These are phyloP conservation scores for Aspergillus aculeatinus DNA, from an alignment of 2,329 filamentous ascomycete genomes.

Conservation along the genomic window DNA sequence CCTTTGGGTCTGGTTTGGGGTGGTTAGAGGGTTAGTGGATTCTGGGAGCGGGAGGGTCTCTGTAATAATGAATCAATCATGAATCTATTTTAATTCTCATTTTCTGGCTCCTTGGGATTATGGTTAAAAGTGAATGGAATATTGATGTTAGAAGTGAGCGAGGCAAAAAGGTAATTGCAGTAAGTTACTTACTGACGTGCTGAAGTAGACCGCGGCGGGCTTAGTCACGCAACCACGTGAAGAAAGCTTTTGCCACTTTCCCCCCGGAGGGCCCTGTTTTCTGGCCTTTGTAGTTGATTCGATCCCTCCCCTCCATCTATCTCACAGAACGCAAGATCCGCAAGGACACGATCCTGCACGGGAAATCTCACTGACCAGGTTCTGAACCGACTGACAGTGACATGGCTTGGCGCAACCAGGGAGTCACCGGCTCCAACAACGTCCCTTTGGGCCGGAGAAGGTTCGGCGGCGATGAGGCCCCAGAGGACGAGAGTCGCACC, in stretches of 20 bases:
- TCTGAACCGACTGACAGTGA: not conserved
- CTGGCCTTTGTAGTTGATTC: not conserved
- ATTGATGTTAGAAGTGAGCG: too few species aligned
- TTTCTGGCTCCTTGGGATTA: too few species aligned
- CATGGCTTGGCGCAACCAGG: constrained; percentile 68
- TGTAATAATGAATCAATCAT: too few species aligned
- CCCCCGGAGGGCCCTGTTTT: not conserved
- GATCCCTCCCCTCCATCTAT: not conserved
- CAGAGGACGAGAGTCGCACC: constrained; percentile 46
- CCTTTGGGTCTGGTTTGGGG: too few species aligned
- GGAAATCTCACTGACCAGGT: not conserved
- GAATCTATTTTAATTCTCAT: too few species aligned
- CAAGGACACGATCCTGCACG: too few species aligned
- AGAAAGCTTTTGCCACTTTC: constrained; percentile 7
- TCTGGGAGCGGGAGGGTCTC: too few species aligned
- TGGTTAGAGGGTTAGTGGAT: not conserved
- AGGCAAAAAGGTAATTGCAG: too few species aligned
- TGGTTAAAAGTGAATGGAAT: too few species aligned
- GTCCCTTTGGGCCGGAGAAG: constrained; percentile 87
- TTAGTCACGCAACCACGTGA: constrained; percentile 8
- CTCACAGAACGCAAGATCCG: too few species aligned
- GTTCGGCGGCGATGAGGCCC: constrained; percentile 66
- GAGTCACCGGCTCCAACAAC: constrained; percentile 97
- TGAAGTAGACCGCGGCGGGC: not conserved
- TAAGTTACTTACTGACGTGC: too few species aligned